Evolutionary conservation across 108 stramenopile species (phyloP), one percentile per base, ranked within the genome.

Genomic region (Stephanodiscus minutulus): DNA sequence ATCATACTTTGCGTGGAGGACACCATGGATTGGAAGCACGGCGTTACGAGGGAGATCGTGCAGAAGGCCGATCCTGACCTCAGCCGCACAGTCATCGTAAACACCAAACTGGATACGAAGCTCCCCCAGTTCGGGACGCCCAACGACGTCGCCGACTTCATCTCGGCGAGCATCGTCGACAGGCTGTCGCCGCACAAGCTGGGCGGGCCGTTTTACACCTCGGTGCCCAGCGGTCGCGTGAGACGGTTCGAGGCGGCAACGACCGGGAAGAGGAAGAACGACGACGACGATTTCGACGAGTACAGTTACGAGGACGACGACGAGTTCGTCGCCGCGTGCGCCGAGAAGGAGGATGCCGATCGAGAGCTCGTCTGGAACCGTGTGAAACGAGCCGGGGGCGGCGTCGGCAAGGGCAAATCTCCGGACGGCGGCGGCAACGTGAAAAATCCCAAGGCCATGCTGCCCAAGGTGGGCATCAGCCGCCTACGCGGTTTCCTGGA

Each of bases 1-100:
- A 88, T 97, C 52, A 94, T 97, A 53, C 85, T 97, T 6, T 97
- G 96, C 69, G 93, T 97, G n/a, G 96, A 97, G 72, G 96, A 97
- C 69, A 93, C 90, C 28, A 89, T 87, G 57, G 96, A 97, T 74
- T 97, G 96, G 96, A 96, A 96, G 74, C 94, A 96, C 73, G 91
- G 91, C 27, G 79, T 87, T 12, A 95, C 92, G 6, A 82, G 96
- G 22, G 85, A 87, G 70, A 66, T 88, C 13, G 87, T 87, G 2
- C 86, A 85, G 64, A 83, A 93, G 84, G 96, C 90, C 20, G 96
- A 97, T 83, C 96, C 92, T 12, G 90, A 94, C 62, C 75, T 97
- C 27, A 82, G 86, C 20, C 86, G 96, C 12, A 97, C 96, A n/a
- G 96, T 97, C 24, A 87, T 97, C 49, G 94, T 97, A 44, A 90